phyloP scores from a whole-genome alignment of 805 yeast species.

The Wickerhamiella australiensis region DNA sequence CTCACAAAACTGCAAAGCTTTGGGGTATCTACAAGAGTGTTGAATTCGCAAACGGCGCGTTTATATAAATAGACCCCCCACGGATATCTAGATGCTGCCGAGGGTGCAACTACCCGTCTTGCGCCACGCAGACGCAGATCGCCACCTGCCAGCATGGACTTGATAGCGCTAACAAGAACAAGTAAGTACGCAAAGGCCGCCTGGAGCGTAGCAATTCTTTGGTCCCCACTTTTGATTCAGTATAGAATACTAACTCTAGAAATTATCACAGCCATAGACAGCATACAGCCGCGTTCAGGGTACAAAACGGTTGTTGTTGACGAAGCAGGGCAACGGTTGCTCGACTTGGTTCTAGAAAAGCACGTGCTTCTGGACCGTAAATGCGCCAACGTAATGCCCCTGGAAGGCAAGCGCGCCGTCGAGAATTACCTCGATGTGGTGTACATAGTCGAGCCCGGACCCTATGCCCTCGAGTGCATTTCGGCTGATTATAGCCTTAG shows the following conservation, averaged over 20 bases:
- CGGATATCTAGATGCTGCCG: neutral
- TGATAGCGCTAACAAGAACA: slow-evolving; percentile 4
- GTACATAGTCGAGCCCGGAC: slow-evolving; percentile 61
- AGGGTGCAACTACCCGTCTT: too few species aligned
- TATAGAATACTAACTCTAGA: slow-evolving; percentile 19
- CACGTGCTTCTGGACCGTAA: slow-evolving; percentile 29
- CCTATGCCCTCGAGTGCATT: slow-evolving; percentile 62
- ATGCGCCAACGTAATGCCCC: slow-evolving; percentile 43
- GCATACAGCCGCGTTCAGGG: slow-evolving; percentile 33
- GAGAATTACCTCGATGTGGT: slow-evolving; percentile 63
- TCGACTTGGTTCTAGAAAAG: slow-evolving; percentile 29
- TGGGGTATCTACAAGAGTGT: too few species aligned
- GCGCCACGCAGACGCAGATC: neutral
- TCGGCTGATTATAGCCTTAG: slow-evolving; percentile 55
- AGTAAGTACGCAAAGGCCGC: neutral
- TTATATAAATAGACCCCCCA: too few species aligned
- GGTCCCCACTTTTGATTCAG: neutral
- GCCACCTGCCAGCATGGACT: slow-evolving; percentile 8
- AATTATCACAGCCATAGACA: slow-evolving; percentile 31
- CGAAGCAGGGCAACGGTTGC: slow-evolving; percentile 20
- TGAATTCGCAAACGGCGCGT: too few species aligned
- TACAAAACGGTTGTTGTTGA: slow-evolving; percentile 29
- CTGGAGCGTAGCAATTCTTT: neutral
- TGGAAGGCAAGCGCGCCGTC: slow-evolving; percentile 50
- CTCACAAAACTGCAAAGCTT: too few species aligned